Base-by-base conservation (phyloP, 306 rosid species). In the Glycine soja region DNA sequence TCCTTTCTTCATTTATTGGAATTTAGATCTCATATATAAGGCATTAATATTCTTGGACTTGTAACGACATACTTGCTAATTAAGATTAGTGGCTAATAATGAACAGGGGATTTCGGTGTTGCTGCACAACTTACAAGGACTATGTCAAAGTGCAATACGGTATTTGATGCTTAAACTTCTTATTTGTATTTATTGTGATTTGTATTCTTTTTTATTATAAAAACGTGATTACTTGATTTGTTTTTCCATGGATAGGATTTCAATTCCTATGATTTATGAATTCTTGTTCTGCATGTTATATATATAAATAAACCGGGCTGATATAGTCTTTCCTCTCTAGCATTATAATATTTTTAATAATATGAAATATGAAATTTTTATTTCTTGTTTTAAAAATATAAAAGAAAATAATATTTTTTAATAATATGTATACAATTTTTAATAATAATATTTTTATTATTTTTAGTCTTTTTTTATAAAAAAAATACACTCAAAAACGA, bases 81-180 rank as follows among this genome's bases (percentile, higher is more conserved):
- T n/a, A 47, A 75, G 70, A 78, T 72, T 77, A 14, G 24, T 71
- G 68, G 64, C 62, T 89, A 66, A 69, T 50, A 77, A 81, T 80
- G 89, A 79, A 76, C 94, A 95, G 99, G 99, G 67, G 99, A 95
- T 87, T 95, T 95, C 88, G 99, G 99, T 74, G 99, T 95, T 86
- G 98, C 99, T 51, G 99, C 99, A 0, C 99, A 95, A 79, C 97
- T 95, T 48, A 95, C 99, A 19, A 89, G 99, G 92, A 95, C 99
- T 77, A 95, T 95, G 99, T 95, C 99, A 75, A 95, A 95, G 93
- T 97, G 99, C 82, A 95, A 95, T 77, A 93, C 99, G 86, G 99
- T 95, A 95, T 59, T 82, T 73, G 57, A 56, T 77, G 36, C 52
- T 40, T 62, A 19, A 45, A 80, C 38, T 68, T 74, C 67, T 67